Evolutionary conservation across 2,329 filamentous ascomycete species (phyloP).

Genomic region (Neofusicoccum ribis): DNA sequence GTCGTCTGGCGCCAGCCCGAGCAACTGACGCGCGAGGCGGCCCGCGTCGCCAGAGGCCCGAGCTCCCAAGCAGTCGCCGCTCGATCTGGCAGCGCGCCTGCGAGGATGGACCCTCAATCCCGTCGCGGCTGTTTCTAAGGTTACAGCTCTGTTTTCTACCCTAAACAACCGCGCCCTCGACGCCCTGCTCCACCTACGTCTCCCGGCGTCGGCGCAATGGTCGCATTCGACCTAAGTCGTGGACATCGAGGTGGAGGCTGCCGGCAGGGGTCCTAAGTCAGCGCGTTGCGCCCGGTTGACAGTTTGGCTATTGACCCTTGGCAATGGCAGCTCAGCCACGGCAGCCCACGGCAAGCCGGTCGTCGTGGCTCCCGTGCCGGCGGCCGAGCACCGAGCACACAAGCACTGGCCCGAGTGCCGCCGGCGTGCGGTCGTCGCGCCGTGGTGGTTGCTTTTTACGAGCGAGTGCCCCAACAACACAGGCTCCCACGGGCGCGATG

Average conservation of each 20-base stretch:
- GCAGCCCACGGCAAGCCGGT: background rate
- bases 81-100: background rate
- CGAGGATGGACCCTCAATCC: background rate
- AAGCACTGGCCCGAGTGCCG: background rate
- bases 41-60: background rate
- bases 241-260: too few relatives aligned
- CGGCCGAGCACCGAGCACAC: background rate
- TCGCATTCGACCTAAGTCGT: too few relatives aligned
- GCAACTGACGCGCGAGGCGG: conserved; percentile 3
- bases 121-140: background rate
- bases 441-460: background rate
- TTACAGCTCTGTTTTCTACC: background rate
- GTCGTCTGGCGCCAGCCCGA: background rate
- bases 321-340: background rate
- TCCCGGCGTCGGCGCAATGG: background rate
- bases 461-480: background rate
- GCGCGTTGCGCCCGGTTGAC: too few relatives aligned
- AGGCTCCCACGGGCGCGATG: background rate
- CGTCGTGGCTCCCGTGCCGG: background rate
- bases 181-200: background rate
- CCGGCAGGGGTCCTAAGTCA: too few relatives aligned
- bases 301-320: background rate
- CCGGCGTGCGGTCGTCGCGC: background rate
- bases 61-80: background rate
- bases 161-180: background rate